Evolutionary conservation across 164 flowering plant genomes (phyloP), one percentile per base, ranked within the genome.

Genomic region (Santalum album): DNA sequence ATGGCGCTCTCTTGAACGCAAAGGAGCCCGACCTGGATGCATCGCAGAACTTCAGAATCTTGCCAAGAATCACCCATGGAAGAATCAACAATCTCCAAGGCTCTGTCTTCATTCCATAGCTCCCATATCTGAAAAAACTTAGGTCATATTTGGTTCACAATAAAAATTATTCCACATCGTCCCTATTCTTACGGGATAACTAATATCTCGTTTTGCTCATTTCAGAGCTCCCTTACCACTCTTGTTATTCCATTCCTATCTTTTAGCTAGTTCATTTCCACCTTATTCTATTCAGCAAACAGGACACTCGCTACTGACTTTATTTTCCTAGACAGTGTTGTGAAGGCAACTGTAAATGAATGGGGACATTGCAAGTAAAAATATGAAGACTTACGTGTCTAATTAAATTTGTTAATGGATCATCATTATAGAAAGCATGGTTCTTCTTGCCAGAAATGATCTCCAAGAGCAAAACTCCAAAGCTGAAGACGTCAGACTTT

Each of bases 401-500:
- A 1, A 59, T 26, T 35, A 62, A 49, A 18, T 24, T 58, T 24
- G 46, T 23, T 16, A 48, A 46, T 12, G 60, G 39, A 18, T 20
- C 22, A 15, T 42, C 53, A 4, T 25, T 19, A 12, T 48, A 14
- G 20, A 7, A 61, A 7, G 46, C 12, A 12, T 17, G 49, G 32
- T 67, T 67, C 20, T 54, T 62, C 40, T 29, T 56, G 14, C 67
- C 71, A 29, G 39, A 26, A 6, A 67, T 22, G 23, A 67, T 67
- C 48, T 72, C 76, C 16, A 72, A 27, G 12, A 65, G 11, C 17
- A 69, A 15, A 21, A 72, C 66, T 4, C 77, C 77, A 51, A 58
- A 73, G 57, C 77, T 73, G n/a, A 50, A 73, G 3, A 69, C 77
- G 55, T 72, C 73, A 2, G 71, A 72, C 49, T 69, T 72, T 12